phyloP scores from a whole-genome alignment of 2,329 filamentous ascomycete genomes.

The Clathrospora elynae region DNA sequence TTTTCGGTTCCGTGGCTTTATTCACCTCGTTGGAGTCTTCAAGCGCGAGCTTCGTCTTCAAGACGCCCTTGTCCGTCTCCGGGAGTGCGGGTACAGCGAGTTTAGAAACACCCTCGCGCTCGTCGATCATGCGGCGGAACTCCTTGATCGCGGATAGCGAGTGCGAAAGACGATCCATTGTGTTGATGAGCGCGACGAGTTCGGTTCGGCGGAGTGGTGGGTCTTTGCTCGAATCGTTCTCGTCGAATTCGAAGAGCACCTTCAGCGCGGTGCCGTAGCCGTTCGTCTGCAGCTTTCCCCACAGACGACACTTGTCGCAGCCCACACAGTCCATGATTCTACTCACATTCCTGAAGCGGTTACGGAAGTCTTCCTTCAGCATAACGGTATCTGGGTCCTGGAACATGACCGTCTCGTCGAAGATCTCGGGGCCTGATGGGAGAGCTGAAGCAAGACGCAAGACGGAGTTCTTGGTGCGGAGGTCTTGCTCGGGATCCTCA shows the following conservation, averaged over 20 bases:
- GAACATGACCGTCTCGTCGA: constrained; percentile 96
- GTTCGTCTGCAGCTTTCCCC: constrained; percentile 95
- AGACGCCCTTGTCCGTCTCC: constrained; percentile 33
- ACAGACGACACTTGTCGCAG: constrained; percentile 96
- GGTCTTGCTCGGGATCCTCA: constrained; percentile 79
- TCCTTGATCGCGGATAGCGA: constrained; percentile 75
- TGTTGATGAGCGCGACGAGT: constrained; percentile 93
- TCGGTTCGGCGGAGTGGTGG: constrained; percentile 85
- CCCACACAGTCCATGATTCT: constrained; percentile 98
- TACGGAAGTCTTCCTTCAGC: constrained; percentile 95
- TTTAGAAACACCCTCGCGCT: constrained; percentile 40
- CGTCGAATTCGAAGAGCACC: constrained; percentile 91
- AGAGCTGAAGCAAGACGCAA: constrained; percentile 74
- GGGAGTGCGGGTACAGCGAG: constrained; percentile 22
- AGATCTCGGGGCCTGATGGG: constrained; percentile 72
- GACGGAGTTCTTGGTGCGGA: constrained; percentile 78
- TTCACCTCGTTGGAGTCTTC: constrained; percentile 25
- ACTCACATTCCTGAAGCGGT: constrained; percentile 95
- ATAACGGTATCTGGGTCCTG: constrained; percentile 71
- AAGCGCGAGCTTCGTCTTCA: constrained; percentile 40
- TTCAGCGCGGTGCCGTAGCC: constrained; percentile 95
- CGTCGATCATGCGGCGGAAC: constrained; percentile 65
- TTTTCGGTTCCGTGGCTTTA: constrained; percentile 2
- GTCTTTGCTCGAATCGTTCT: constrained; percentile 64
- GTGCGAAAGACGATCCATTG: constrained; percentile 82